These are phyloP conservation scores for Mycosphaerella sp. DNA, from an alignment of 2,329 filamentous ascomycete species.

Conservation along the genomic window DNA sequence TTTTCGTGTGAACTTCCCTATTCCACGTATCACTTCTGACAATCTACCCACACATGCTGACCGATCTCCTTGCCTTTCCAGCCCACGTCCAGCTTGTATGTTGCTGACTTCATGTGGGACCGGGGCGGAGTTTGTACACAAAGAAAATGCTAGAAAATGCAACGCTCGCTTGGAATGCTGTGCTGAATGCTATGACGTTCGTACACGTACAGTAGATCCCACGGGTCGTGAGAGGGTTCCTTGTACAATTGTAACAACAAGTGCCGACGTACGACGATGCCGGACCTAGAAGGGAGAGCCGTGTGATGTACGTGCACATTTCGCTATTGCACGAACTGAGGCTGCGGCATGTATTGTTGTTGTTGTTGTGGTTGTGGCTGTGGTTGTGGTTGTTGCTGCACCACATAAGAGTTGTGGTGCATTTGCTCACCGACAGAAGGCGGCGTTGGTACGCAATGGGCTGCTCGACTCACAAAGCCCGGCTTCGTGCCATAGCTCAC, in stretches of 20 bases:
- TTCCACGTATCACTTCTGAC: constrained; percentile 5
- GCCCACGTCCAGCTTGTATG: constrained; percentile 6
- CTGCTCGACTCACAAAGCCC: constrained; percentile 21
- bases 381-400: constrained; percentile 19
- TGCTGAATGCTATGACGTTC: constrained; percentile 29
- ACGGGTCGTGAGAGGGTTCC: constrained; percentile 5
- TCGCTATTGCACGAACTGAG: constrained; percentile 28
- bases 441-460: constrained; percentile 30
- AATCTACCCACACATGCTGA: constrained; percentile 18
- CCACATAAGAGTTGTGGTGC: constrained; percentile 19
- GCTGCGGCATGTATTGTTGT: constrained; percentile 25
- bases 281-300: neutral
- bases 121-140: constrained; percentile 21
- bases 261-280: constrained; percentile 8
- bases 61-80: constrained; percentile 9
- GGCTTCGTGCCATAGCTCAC: constrained; percentile 24
- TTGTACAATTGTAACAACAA: constrained; percentile 20
- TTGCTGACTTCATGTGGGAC: constrained; percentile 3
- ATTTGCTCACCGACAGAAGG: constrained; percentile 28
- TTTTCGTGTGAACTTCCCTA: constrained; percentile 3
- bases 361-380: constrained; percentile 7
- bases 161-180: constrained; percentile 31
- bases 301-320: neutral
- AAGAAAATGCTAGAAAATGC: constrained; percentile 25
- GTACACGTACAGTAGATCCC: constrained; percentile 19